Evolutionary conservation across 208 protist species (phyloP).

Genomic region (Chromosphaera perkinsii): DNA sequence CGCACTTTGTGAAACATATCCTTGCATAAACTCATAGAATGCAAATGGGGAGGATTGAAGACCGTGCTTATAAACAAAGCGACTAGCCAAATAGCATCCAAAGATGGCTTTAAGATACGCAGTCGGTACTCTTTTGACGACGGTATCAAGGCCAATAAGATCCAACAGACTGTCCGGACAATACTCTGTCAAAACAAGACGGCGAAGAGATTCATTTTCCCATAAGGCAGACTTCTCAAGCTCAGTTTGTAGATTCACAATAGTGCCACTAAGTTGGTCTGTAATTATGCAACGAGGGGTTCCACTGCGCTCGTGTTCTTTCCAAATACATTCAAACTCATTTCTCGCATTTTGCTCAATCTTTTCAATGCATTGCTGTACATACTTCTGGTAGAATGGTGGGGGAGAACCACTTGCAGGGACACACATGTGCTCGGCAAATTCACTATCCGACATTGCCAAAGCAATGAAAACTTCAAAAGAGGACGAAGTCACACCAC

Average conservation of each 20-base stretch:
- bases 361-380: constrained; percentile 14
- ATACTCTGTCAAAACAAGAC: constrained; percentile 28
- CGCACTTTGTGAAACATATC: too few species aligned
- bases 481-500: constrained; percentile 90
- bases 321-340: constrained; percentile 37
- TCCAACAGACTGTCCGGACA: constrained; percentile 21
- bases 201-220: not conserved
- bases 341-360: constrained; percentile 29
- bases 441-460: constrained; percentile 79
- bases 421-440: constrained; percentile 65
- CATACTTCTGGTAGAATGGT: constrained; percentile 24
- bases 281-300: not conserved
- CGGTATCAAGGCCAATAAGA: constrained; percentile 56
- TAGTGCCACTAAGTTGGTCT: constrained; percentile 14
- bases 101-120: constrained; percentile 84
- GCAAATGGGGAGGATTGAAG: constrained; percentile 24
- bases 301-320: constrained; percentile 8
- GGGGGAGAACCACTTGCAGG: constrained; percentile 39
- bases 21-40: constrained; percentile 35
- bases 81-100: constrained; percentile 74
- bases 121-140: constrained; percentile 77
- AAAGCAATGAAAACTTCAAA: constrained; percentile 88
- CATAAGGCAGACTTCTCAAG: constrained; percentile 1
- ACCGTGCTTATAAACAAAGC: constrained; percentile 81
- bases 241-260: constrained; percentile 13